These are phyloP conservation scores for Onygena corvina DNA, from an alignment of 2,329 filamentous ascomycete genomes.

Conservation along the genomic window DNA sequence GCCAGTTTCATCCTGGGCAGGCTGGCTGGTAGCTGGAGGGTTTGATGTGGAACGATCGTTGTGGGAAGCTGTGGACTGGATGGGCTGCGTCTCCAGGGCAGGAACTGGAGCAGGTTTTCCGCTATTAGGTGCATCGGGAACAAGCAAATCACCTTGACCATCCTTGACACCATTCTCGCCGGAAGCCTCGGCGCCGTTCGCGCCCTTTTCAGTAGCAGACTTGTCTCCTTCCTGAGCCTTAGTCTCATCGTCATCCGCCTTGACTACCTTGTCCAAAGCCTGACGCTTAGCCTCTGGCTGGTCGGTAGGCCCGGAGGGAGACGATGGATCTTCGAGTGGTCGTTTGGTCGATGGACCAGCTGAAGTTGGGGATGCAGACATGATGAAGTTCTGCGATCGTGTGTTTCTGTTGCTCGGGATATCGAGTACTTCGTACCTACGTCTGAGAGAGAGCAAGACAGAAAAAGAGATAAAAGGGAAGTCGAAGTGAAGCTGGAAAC, in stretches of 20 bases:
- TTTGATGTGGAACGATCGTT: constrained; percentile 40
- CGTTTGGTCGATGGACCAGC: constrained; percentile 56
- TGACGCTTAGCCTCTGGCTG: constrained; percentile 96
- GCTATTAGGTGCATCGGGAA: constrained; percentile 52
- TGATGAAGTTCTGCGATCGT: constrained; percentile 36
- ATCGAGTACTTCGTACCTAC: constrained; percentile 29
- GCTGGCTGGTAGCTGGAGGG: constrained; percentile 25
- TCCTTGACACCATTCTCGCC: constrained; percentile 41
- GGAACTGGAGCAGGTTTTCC: constrained; percentile 36
- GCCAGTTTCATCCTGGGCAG: constrained; percentile 72
- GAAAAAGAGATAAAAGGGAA: constrained; percentile 10
- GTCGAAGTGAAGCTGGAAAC: constrained; percentile 35
- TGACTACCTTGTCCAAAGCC: constrained; percentile 82
- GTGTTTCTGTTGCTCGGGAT: constrained; percentile 12
- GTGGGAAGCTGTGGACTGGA: constrained; percentile 45
- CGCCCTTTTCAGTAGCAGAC: constrained; percentile 23
- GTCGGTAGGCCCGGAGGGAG: constrained; percentile 77
- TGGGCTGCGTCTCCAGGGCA: constrained; percentile 45
- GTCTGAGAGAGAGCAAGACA: constrained; percentile 23
- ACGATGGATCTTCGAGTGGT: constrained; percentile 92
- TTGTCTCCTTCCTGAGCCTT: constrained; percentile 38
- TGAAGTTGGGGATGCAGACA: constrained; percentile 54
- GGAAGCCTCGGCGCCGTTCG: constrained; percentile 17
- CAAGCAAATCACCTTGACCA: constrained; percentile 55
- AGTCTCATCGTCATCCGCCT: constrained; percentile 41